A percentile compares a stretch with the other conserved stretches of the same genome.
Conservation (phyloP, 257 asterid genomes). For the Gentiana dahurica region DNA sequence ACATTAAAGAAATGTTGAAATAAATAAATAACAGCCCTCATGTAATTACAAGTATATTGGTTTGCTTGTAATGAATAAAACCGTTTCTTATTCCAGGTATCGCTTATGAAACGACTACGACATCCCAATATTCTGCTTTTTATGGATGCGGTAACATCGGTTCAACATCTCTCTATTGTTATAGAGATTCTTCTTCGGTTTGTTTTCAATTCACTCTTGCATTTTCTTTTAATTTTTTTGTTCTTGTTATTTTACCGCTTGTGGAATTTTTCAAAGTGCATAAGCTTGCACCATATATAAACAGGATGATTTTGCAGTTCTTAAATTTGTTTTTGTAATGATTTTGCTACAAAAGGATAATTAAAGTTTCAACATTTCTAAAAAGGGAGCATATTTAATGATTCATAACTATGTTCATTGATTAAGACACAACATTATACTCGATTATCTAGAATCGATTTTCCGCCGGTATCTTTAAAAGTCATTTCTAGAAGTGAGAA, state of each 20-base stretch:
- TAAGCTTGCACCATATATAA: too few species aligned
- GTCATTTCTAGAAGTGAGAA: too few species aligned
- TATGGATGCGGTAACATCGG: conserved; percentile 97
- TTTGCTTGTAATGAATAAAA: neutral
- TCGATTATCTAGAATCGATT: conserved; percentile 1
- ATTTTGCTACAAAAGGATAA: too few species aligned
- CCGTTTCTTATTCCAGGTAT: conserved; percentile 37
- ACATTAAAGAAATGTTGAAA: neutral
- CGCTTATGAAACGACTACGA: conserved; percentile 85
- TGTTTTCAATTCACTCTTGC: conserved; percentile 12
- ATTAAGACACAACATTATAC: conserved; percentile 24
- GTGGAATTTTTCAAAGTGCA: neutral
- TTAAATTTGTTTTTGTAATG: conserved; percentile 20
- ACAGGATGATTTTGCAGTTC: too few species aligned
- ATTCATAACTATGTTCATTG: too few species aligned
- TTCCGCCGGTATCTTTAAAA: too few species aligned
- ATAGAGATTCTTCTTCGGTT: conserved; percentile 99
- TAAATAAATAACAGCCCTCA: neutral
- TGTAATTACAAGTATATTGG: neutral
- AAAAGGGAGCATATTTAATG: too few species aligned
- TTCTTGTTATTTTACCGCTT: neutral
- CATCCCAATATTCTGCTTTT: conserved; percentile 94
- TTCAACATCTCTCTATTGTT: conserved; percentile 81
- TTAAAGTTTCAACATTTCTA: too few species aligned
- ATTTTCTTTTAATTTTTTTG: neutral